phyloP scores from a whole-genome alignment of 345 rosid genomes.

The Mangifera indica region DNA sequence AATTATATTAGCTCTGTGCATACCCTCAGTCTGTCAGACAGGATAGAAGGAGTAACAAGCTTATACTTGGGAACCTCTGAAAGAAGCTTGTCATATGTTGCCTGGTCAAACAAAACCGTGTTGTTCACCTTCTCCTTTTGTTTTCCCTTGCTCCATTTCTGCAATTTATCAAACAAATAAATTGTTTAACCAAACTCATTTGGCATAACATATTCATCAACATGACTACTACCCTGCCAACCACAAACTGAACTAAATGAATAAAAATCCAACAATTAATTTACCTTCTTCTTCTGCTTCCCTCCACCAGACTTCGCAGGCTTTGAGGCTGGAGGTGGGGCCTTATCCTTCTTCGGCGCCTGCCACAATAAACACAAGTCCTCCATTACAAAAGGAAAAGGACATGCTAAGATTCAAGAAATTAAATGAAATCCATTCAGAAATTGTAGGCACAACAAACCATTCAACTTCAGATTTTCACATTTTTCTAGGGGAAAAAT shows the following conservation, averaged over 20 bases:
- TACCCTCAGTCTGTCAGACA: conserved; percentile 57
- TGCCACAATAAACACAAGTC: neutral
- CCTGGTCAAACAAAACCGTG: conserved; percentile 57
- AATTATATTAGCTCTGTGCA: neutral
- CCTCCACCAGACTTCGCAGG: conserved; percentile 47
- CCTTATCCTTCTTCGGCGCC: conserved; percentile 55
- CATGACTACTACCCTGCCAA: neutral
- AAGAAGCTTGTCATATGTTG: conserved; percentile 49
- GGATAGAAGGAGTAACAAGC: conserved; percentile 47
- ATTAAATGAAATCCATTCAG: neutral
- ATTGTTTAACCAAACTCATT: no score
- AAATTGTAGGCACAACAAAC: no score
- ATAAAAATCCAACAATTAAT: neutral
- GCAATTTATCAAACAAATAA: neutral
- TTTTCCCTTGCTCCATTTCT: conserved; percentile 60
- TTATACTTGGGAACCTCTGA: conserved; percentile 48
- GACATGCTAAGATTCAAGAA: neutral
- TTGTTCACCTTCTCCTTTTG: conserved; percentile 65
- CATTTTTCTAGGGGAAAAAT: no score
- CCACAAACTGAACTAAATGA: neutral
- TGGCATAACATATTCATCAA: neutral
- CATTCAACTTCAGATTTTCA: no score
- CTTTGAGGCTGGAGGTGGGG: conserved; percentile 44
- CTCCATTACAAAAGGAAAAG: neutral
- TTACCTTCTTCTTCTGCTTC: conserved; percentile 50